Base-by-base conservation (phyloP, 352 stramenopile species). In the Pythium folliculosum region DNA sequence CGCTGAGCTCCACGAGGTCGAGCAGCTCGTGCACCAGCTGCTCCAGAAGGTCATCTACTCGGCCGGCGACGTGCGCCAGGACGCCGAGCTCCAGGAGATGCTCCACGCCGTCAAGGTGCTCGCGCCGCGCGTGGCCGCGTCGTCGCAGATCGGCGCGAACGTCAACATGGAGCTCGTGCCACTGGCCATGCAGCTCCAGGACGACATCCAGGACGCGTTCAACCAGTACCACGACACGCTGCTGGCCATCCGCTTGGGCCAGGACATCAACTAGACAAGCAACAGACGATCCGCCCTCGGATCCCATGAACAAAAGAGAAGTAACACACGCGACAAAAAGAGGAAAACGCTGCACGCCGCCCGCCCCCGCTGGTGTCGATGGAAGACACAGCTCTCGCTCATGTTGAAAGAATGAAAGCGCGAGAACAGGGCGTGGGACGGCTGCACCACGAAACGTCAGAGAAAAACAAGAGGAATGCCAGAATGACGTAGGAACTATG, bases 201-300 rank as follows among this genome's bases (percentile, higher is more conserved):
- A 96, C 70, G 86, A 96, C 71, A 96, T 96, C 68, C 84, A 94
- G 67, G 86, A 96, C 48, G 88, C 88, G 49, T 94, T 96, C 75
- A 95, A 90, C 77, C 88, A 96, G 84, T 96, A 96, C 83, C 91
- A 95, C 77, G 88, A 96, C 73, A 94, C 88, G 69, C 58, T 96
- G 49, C 63, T 96, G 71, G 88, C 88, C 32, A 80, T 96, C 32
- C 84, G 87, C 52, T 72, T 96, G 38, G 88, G 86, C 62, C 88
- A 93, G 75, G 88, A 94, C 59, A 69, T 71, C 57, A 71, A 68
- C 53, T 75, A 69, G 43, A 60, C 23, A 43, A 27, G 19, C 51
- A 19, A 59, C 6, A 12, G 23, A 1, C 16, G 38, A 19, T 45
- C 38, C 12, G 12, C 38, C 38, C 38, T 6, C 27, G 27, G 27